These are phyloP conservation scores for Kazachstania psychrophila DNA, from an alignment of 805 yeast species.

Conservation along the genomic window DNA sequence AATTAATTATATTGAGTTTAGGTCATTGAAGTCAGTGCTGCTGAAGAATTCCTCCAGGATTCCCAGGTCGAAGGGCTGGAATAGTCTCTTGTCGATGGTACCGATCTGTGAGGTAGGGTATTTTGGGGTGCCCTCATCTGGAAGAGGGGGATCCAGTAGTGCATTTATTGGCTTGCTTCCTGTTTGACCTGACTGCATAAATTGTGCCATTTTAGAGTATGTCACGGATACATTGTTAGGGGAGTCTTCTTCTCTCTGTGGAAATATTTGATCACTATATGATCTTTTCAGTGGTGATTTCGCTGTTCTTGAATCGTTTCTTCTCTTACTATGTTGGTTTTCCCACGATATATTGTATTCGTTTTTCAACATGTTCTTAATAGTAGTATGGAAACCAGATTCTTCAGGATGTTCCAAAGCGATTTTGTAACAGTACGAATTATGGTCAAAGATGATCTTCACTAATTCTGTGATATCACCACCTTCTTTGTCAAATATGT, in stretches of 20 bases:
- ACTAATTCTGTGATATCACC: slow-evolving; percentile 31
- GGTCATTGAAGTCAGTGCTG: slow-evolving; percentile 19
- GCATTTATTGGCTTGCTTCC: background rate
- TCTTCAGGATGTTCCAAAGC: slow-evolving; percentile 17
- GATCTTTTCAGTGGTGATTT: background rate
- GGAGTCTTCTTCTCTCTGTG: no score
- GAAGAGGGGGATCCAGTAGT: background rate
- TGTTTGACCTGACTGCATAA: no score
- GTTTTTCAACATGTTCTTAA: slow-evolving; percentile 13
- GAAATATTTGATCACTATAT: background rate
- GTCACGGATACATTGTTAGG: no score
- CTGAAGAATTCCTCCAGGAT: slow-evolving; percentile 24
- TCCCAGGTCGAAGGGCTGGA: slow-evolving; percentile 13
- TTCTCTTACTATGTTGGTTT: background rate
- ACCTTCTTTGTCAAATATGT: slow-evolving; percentile 32
- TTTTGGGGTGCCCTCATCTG: background rate
- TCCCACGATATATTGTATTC: slow-evolving; percentile 2
- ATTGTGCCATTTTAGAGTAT: no score
- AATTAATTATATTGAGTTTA: slow-evolving; percentile 12
- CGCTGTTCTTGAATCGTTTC: background rate
- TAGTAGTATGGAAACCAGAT: slow-evolving; percentile 20
- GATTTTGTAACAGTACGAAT: slow-evolving; percentile 18
- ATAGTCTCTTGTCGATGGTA: background rate
- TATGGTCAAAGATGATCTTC: slow-evolving; percentile 16
- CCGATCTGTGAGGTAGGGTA: slow-evolving; percentile 1